A percentile compares a stretch with the other conserved stretches of the same genome.
phyloP scores from a whole-genome alignment of 345 rosid species.

The Citrus cavaleriei region DNA sequence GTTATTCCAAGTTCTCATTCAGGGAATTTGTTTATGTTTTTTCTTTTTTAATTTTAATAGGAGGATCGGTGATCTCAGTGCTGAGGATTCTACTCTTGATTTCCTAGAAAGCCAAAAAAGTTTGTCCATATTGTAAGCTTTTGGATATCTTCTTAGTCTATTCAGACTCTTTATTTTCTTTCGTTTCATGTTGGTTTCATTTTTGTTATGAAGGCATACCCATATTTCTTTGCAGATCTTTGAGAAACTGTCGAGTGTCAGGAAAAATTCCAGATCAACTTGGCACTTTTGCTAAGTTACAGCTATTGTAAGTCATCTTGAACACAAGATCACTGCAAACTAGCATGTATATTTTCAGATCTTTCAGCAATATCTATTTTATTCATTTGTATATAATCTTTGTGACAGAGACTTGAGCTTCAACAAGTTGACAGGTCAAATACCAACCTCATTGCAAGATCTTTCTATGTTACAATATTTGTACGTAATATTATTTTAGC shows the following conservation, averaged over 20 bases:
- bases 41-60: conserved; percentile 16
- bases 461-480: conserved; percentile 27
- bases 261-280: conserved; percentile 45
- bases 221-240: conserved; percentile 28
- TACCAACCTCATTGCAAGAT: conserved; percentile 40
- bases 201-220: not conserved
- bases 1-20: not conserved
- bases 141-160: not conserved
- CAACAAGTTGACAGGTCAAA: conserved; percentile 48
- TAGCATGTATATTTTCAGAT: not conserved
- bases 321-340: not conserved
- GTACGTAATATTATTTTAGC: conserved; percentile 26
- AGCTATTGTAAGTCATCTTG: conserved; percentile 33
- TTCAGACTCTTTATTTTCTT: not conserved
- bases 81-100: conserved; percentile 48
- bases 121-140: conserved; percentile 44
- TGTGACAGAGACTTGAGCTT: conserved; percentile 53
- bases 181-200: not conserved
- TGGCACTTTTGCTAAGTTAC: conserved; percentile 30
- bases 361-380: not conserved
- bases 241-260: conserved; percentile 42
- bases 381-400: not conserved
- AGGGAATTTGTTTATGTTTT: not conserved
- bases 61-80: conserved; percentile 50
- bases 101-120: conserved; percentile 38